A percentile compares a stretch with the other conserved stretches of the same genome.
These are phyloP conservation scores for Chamaecyparis obtusa DNA, from an alignment of 75 land plant genomes.

Conservation along the genomic window DNA sequence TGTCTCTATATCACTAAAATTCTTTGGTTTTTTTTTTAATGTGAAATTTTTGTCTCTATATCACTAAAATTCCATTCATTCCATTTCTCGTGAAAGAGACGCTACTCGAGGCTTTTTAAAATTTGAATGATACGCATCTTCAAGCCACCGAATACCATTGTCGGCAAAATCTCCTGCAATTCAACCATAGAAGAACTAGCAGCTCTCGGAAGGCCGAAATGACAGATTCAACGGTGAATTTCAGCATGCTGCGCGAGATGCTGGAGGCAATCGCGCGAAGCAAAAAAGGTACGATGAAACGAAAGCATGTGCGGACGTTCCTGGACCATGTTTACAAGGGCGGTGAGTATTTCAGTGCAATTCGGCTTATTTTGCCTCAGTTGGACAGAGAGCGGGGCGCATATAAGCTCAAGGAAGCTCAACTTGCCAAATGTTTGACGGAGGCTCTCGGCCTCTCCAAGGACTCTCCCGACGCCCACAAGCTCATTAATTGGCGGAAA, in stretches of 20 bases:
- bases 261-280: slow-evolving; percentile 62
- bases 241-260: slow-evolving; percentile 63
- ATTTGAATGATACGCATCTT: too few species aligned
- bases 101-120: too few species aligned
- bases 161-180: background rate
- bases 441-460: slow-evolving; percentile 88
- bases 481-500: slow-evolving; percentile 87
- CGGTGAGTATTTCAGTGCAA: slow-evolving; percentile 65
- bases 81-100: too few species aligned
- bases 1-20: too few species aligned
- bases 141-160: too few species aligned
- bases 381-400: slow-evolving; percentile 83
- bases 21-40: too few species aligned
- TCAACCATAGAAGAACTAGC: background rate
- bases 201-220: slow-evolving; percentile 14
- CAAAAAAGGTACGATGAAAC: slow-evolving; percentile 65
- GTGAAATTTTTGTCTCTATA: too few species aligned
- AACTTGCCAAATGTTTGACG: slow-evolving; percentile 69
- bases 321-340: slow-evolving; percentile 69
- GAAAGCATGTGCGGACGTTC: slow-evolving; percentile 81
- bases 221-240: slow-evolving; percentile 67
- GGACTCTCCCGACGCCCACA: slow-evolving; percentile 76
- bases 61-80: too few species aligned
- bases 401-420: slow-evolving; percentile 84
- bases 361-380: slow-evolving; percentile 77